These are phyloP conservation scores for Fusarium begoniae DNA, from an alignment of 2,329 filamentous ascomycete genomes.

Conservation along the genomic window DNA sequence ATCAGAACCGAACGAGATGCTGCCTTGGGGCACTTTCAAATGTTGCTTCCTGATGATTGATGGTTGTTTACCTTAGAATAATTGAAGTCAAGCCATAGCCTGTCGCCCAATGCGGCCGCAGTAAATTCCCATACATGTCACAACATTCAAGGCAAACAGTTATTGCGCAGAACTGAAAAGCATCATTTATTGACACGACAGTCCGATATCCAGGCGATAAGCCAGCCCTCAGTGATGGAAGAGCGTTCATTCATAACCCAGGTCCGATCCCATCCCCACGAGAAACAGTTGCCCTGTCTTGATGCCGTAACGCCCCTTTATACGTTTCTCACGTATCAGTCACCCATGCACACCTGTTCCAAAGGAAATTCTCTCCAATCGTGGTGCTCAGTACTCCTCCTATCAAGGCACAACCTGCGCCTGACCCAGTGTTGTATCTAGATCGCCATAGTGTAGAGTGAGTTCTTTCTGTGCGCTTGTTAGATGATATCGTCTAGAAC, in stretches of 20 bases:
- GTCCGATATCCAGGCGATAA: conserved; percentile 40
- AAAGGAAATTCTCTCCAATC: conserved; percentile 21
- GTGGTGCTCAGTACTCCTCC: background rate
- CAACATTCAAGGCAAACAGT: background rate
- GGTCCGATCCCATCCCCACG: conserved; percentile 44
- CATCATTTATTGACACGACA: conserved; percentile 42
- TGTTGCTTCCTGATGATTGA: background rate
- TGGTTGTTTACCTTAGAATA: no score
- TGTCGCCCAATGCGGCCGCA: background rate
- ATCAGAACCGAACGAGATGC: background rate
- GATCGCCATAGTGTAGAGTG: conserved; percentile 68
- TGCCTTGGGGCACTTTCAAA: background rate
- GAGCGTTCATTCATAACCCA: conserved; percentile 45
- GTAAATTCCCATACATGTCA: background rate
- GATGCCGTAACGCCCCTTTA: conserved; percentile 46
- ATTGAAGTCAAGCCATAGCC: background rate
- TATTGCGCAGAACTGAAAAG: conserved; percentile 35
- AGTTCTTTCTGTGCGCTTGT: conserved; percentile 61
- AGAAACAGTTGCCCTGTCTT: conserved; percentile 44
- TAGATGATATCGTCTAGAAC: conserved; percentile 23
- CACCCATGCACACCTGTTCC: conserved; percentile 25
- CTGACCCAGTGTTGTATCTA: conserved; percentile 60
- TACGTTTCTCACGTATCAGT: conserved; percentile 35
- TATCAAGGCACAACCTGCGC: conserved; percentile 43
- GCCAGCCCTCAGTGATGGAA: conserved; percentile 40